phyloP scores from a whole-genome alignment of 2,329 filamentous ascomycete species.

The Chrysoporthe cubensis region DNA sequence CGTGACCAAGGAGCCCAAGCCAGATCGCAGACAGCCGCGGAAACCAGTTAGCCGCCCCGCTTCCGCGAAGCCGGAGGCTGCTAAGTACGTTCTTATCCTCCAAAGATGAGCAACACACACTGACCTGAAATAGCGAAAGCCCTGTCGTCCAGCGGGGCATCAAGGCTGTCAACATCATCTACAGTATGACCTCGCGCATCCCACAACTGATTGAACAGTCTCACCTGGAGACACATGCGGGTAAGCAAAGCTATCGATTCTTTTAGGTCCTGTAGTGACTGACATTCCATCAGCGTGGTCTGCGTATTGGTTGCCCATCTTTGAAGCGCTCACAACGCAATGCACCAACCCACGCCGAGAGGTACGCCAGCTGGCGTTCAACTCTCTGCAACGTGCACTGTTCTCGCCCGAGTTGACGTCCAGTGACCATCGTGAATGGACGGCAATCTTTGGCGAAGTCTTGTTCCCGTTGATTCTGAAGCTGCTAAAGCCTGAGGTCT shows the following conservation, averaged over 20 bases:
- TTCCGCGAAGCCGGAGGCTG: constrained; percentile 53
- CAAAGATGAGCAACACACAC: constrained; percentile 26
- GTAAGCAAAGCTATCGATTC: constrained; percentile 46
- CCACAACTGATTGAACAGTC: constrained; percentile 90
- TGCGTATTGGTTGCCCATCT: constrained; percentile 95
- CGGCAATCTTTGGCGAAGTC: constrained; percentile 90
- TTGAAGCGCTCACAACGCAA: constrained; percentile 84
- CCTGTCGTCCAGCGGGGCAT: constrained; percentile 76
- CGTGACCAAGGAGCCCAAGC: constrained; percentile 69
- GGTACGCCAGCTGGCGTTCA: constrained; percentile 86
- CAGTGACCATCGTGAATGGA: constrained; percentile 89
- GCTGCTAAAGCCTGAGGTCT: constrained; percentile 91
- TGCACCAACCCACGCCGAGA: constrained; percentile 95
- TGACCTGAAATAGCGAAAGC: constrained; percentile 59
- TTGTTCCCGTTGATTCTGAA: constrained; percentile 88
- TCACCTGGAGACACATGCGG: constrained; percentile 84
- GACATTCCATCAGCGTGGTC: constrained; percentile 73
- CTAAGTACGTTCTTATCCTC: constrained; percentile 53
- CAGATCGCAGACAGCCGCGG: constrained; percentile 51
- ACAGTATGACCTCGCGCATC: constrained; percentile 79
- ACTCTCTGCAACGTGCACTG: constrained; percentile 81
- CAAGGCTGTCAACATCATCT: constrained; percentile 80
- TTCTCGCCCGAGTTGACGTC: constrained; percentile 83
- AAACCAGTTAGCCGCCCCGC: constrained; percentile 39
- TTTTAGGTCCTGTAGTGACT: constrained; percentile 28